These are phyloP conservation scores for Hypoxylon sp. DNA, from an alignment of 2,329 filamentous ascomycete genomes.

Conservation along the genomic window DNA sequence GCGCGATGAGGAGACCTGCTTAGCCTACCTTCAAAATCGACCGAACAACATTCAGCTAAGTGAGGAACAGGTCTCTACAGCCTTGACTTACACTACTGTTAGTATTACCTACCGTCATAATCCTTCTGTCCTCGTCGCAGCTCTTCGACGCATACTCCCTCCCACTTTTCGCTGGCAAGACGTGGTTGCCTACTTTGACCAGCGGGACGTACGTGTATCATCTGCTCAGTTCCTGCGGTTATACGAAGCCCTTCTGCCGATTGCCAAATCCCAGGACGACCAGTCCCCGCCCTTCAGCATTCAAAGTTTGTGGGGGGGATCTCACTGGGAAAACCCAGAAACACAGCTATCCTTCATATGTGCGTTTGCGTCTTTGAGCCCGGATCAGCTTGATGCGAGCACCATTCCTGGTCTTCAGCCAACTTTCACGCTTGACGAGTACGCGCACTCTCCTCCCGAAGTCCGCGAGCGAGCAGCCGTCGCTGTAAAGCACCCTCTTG, in stretches of 20 bases:
- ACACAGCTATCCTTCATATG: constrained; percentile 95
- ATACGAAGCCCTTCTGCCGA: constrained; percentile 82
- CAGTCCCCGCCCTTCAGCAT: constrained; percentile 79
- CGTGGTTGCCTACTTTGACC: constrained; percentile 85
- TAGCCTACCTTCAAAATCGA: constrained; percentile 67
- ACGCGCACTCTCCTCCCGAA: constrained; percentile 64
- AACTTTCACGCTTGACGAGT: constrained; percentile 78
- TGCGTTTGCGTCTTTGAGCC: constrained; percentile 83
- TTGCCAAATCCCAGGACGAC: constrained; percentile 71
- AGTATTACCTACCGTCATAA: constrained; percentile 70
- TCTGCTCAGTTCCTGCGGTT: constrained; percentile 85
- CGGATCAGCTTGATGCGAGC: constrained; percentile 84
- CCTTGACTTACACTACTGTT: constrained; percentile 77
- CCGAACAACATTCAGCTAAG: constrained; percentile 73
- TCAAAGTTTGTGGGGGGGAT: constrained; percentile 88
- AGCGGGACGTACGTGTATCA: constrained; percentile 81
- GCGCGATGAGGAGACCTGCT: constrained; percentile 78
- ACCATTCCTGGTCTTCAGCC: constrained; percentile 86
- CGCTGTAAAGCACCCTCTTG: constrained; percentile 87
- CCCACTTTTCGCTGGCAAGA: constrained; percentile 78
- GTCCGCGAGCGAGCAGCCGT: constrained; percentile 68
- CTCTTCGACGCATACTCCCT: constrained; percentile 73
- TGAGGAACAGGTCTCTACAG: constrained; percentile 86
- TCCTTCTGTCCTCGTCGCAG: constrained; percentile 71
- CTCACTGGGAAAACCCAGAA: constrained; percentile 84